Evolutionary conservation across 2,329 filamentous ascomycete species (phyloP).

Genomic region (Fusarium nelsonii): DNA sequence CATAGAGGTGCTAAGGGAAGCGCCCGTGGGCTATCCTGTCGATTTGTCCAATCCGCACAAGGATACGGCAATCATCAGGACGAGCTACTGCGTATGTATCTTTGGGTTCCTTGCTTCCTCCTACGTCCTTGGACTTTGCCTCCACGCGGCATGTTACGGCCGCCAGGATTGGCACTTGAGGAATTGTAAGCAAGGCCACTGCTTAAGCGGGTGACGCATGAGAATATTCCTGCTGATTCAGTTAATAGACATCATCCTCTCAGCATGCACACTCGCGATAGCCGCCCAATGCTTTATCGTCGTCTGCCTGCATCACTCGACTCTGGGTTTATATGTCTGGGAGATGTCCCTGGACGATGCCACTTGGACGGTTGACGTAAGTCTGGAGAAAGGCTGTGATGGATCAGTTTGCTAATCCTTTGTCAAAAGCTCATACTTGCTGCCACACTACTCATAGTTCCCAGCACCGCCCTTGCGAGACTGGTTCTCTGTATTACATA

Average conservation of each 20-base stretch:
- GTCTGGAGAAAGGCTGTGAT: neutral
- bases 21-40: neutral
- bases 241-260: neutral
- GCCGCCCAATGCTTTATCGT: neutral
- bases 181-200: neutral
- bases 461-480: neutral
- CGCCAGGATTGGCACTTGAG: neutral
- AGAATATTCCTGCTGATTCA: neutral
- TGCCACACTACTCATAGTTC: neutral
- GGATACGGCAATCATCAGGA: neutral
- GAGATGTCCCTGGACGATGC: slow-evolving; percentile 1
- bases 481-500: neutral
- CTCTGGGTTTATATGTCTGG: neutral
- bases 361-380: neutral
- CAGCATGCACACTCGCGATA: neutral
- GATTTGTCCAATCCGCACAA: neutral
- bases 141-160: neutral
- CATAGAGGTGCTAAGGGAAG: too few relatives aligned
- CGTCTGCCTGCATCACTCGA: neutral
- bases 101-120: neutral
- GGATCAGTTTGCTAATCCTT: neutral
- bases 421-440: neutral
- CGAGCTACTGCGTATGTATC: neutral
- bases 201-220: neutral
- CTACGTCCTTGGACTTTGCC: neutral